Evolutionary conservation across 2,329 filamentous ascomycete species (phyloP).

Genomic region (Keithomyces neogunnii): DNA sequence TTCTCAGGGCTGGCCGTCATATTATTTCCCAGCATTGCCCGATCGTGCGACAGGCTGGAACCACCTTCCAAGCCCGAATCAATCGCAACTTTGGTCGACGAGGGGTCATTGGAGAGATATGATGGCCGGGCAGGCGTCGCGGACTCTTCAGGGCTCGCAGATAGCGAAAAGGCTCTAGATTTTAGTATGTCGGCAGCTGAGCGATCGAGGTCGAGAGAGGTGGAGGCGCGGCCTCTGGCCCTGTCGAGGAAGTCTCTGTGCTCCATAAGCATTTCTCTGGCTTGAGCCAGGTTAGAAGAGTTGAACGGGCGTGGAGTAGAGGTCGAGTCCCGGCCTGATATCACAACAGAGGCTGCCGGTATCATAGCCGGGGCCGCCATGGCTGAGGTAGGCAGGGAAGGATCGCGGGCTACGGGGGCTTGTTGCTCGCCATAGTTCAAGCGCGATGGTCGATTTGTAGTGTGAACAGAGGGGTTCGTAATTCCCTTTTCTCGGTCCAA

Average conservation of each 20-base stretch:
- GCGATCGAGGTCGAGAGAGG: constrained; percentile 26
- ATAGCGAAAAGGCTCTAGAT: constrained; percentile 16
- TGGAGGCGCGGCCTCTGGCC: constrained; percentile 20
- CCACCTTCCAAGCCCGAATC: constrained; percentile 7
- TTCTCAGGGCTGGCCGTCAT: constrained; percentile 43
- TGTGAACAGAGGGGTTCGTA: not conserved
- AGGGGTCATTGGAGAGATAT: constrained; percentile 9
- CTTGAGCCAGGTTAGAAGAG: constrained; percentile 21
- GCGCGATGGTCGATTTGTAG: constrained; percentile 3
- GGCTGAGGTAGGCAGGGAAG: constrained; percentile 7
- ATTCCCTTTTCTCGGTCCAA: not conserved
- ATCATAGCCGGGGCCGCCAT: constrained; percentile 25
- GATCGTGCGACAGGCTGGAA: constrained; percentile 17
- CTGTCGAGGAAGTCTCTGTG: constrained; percentile 23
- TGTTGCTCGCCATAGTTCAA: constrained; percentile 8
- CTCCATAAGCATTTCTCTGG: constrained; percentile 29
- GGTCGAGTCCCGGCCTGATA: constrained; percentile 19
- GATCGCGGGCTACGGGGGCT: constrained; percentile 3
- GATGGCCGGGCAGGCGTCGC: constrained; percentile 14
- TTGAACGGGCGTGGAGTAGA: constrained; percentile 24
- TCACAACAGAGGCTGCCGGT: constrained; percentile 19
- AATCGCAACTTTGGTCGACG: constrained; percentile 8
- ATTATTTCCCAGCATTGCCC: constrained; percentile 33
- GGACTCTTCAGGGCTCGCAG: constrained; percentile 19
- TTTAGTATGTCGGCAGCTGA: constrained; percentile 15